Evolutionary conservation across 306 rosid species (phyloP).

Genomic region (Hylodesmum podocarpum): DNA sequence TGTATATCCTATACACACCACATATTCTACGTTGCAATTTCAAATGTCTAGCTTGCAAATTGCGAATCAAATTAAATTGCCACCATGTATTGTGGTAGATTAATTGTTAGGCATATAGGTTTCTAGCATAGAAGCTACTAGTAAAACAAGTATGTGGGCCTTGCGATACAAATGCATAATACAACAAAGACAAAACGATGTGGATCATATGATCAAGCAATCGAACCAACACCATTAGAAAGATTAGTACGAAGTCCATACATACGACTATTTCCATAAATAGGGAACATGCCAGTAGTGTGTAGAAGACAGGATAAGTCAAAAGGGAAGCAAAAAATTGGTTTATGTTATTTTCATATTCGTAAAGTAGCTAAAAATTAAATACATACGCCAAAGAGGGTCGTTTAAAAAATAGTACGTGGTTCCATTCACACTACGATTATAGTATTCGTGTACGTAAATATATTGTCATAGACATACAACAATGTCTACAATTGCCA

Average conservation of each 20-base stretch:
- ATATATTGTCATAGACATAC: neutral
- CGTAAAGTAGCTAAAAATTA: constrained; percentile 13
- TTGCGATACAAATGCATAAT: neutral
- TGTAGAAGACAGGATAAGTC: neutral
- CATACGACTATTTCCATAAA: neutral
- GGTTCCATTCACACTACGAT: neutral
- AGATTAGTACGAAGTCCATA: neutral
- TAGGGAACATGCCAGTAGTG: neutral
- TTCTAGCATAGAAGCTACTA: neutral
- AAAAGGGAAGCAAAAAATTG: neutral
- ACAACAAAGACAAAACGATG: neutral
- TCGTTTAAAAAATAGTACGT: constrained; percentile 14
- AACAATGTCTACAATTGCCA: neutral
- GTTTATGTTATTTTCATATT: neutral
- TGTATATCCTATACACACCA: neutral
- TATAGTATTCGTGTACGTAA: neutral
- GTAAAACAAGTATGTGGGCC: constrained; percentile 12
- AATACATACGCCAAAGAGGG: constrained; percentile 18
- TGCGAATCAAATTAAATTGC: constrained; percentile 14
- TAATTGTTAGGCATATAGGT: neutral
- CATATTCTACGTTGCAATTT: neutral
- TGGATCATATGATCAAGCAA: neutral
- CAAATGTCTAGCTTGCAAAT: neutral
- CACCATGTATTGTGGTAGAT: neutral
- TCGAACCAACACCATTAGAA: neutral